Percentiles rank a stretch among this genome's conserved stretches.
Conservation (phyloP, 2,329 filamentous ascomycete genomes). For the Aspergillus felis region DNA sequence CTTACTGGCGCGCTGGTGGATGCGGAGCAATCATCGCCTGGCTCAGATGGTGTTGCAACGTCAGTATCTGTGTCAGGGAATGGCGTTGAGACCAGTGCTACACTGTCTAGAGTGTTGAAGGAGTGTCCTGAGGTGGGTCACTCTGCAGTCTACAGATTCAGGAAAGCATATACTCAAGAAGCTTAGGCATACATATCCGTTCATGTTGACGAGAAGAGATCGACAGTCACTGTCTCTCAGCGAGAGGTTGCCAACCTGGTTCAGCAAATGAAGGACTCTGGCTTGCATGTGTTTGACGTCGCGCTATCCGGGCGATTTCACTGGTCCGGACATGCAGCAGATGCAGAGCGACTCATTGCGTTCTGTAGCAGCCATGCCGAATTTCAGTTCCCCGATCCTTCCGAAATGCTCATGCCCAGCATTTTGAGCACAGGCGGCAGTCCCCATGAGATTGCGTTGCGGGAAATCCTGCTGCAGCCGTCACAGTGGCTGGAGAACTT, state of each 20-base stretch:
- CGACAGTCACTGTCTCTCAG: constrained; percentile 31
- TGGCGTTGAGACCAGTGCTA: constrained; percentile 5
- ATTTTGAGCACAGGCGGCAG: constrained; percentile 14
- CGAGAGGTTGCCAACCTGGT: constrained; percentile 6
- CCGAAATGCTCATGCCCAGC: constrained; percentile 22
- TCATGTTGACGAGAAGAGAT: constrained; percentile 34
- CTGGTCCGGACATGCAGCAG: constrained; percentile 6
- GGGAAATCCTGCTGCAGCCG: constrained; percentile 32
- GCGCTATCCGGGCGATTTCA: constrained; percentile 35
- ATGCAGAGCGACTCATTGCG: constrained; percentile 16
- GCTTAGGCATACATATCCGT: constrained; percentile 37
- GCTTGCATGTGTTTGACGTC: constrained; percentile 21
- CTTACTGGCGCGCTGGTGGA: constrained; percentile 39
- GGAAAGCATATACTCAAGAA: neutral
- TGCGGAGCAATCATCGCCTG: constrained; percentile 28
- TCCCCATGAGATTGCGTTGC: constrained; percentile 29
- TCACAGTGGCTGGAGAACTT: constrained; percentile 35
- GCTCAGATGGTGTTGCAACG: constrained; percentile 13
- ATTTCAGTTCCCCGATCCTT: constrained; percentile 33
- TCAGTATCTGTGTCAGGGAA: neutral
- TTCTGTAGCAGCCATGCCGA: constrained; percentile 24
- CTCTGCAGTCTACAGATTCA: neutral
- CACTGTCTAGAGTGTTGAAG: constrained; percentile 16
- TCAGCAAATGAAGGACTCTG: constrained; percentile 20
- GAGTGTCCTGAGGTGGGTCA: constrained; percentile 14